Evolutionary conservation across 768 basidiomycete species (phyloP).

Genomic region (Boletus subparvulus): DNA sequence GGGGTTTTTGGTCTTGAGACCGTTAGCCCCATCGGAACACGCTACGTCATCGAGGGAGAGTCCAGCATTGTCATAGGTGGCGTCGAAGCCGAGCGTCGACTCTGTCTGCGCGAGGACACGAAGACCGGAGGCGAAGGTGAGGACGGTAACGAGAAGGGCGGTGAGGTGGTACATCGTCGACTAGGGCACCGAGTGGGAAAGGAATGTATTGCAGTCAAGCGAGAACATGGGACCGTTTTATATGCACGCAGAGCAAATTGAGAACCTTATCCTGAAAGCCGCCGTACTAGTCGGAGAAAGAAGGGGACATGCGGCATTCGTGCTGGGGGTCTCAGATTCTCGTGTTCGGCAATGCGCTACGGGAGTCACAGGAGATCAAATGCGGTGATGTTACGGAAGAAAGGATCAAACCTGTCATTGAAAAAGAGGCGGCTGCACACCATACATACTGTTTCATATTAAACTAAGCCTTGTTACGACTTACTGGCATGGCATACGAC

Average conservation of each 20-base stretch:
- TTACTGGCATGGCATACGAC: background rate
- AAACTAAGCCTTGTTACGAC: background rate
- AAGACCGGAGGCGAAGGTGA: conserved; percentile 16
- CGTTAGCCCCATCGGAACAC: conserved; percentile 41
- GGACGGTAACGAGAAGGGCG: conserved; percentile 12
- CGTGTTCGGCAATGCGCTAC: background rate
- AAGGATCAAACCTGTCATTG: background rate
- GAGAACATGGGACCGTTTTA: conserved; percentile 15
- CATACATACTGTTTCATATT: background rate
- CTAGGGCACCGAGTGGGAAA: background rate
- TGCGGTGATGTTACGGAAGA: background rate
- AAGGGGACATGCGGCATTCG: background rate
- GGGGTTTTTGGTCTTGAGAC: conserved; percentile 31
- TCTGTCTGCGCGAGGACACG: conserved; percentile 21
- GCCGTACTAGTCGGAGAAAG: background rate
- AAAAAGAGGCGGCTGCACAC: no score
- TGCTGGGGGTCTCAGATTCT: background rate
- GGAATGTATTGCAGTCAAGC: background rate
- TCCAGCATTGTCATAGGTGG: conserved; percentile 32
- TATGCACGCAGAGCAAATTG: conserved; percentile 1
- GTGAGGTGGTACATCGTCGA: conserved; percentile 29
- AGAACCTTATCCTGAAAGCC: background rate
- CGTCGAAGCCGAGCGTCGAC: conserved; percentile 38
- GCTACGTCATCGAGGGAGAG: conserved; percentile 33
- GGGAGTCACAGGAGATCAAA: background rate